Evolutionary conservation across 2,329 filamentous ascomycete genomes (phyloP), one percentile per base, ranked within the genome.

Genomic region (Cercospora sp.): DNA sequence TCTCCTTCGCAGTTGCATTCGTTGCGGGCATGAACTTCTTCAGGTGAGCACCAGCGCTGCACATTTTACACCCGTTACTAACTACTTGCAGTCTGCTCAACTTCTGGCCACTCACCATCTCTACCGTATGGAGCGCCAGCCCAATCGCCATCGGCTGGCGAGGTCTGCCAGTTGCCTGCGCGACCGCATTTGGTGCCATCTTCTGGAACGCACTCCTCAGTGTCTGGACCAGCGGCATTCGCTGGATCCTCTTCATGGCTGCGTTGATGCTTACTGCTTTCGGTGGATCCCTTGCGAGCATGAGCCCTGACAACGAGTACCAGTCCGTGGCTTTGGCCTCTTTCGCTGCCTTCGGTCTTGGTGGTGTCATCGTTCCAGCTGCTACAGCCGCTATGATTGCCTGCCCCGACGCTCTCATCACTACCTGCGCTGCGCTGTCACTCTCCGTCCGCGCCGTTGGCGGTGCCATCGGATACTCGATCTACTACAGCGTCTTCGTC

Each of bases 61-160:
- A 59, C 37, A 32, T 24, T 7, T 6, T 13, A 16, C 24, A n/a
- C 16, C 16, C n/a, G 5, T 43, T 21, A 10, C 61, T 63, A 37
- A 63, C 1, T 32, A 9, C n/a, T 21, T 3, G n/a, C 61, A 74
- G 65, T 58, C 69, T 79, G 7, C 74, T 86, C 30, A 82, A 85
- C 75, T 87, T 89, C 74, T 89, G 87, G 87, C 86, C 86, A 12
- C 86, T 86, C 0, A 85, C 89, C 75, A 85, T 86, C 2, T 87
- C 86, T 77, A 89, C 88, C 67, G 84, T 89, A 2, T 90, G 89
- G 74, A 86, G 85, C 40, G 86, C 90, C 69, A 85, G 89, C 66
- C 88, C 88, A 0, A 77, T 89, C 13, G 83, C 82, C 24, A 85
- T 90, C 62, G 37, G 89, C 10, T 78, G 90, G 65, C 85, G 88